Percentiles rank a stretch among this genome's conserved stretches.
phyloP scores from a whole-genome alignment of 2,329 filamentous ascomycete species.

The Fusarium azukiicola region DNA sequence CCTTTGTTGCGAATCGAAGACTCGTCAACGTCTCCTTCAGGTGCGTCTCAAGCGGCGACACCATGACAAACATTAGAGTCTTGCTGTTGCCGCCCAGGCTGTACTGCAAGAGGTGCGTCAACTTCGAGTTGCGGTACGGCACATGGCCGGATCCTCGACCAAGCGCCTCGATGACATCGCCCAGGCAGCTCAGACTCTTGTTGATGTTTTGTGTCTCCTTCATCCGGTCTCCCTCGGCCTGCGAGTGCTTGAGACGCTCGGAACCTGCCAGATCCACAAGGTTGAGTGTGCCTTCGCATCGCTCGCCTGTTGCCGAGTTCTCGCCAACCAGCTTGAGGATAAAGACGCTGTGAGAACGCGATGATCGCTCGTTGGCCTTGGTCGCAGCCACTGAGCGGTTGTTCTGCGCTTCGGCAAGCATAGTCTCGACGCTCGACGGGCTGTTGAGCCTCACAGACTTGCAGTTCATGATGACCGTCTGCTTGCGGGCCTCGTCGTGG shows the following conservation, averaged over 20 bases:
- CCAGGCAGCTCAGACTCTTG: constrained; percentile 93
- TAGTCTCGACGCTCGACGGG: constrained; percentile 88
- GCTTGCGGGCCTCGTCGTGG: constrained; percentile 90
- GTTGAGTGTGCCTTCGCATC: constrained; percentile 95
- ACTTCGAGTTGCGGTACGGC: constrained; percentile 97
- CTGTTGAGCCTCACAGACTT: constrained; percentile 89
- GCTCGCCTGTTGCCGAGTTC: constrained; percentile 89
- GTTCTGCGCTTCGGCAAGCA: constrained; percentile 89
- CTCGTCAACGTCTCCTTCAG: constrained; percentile 96
- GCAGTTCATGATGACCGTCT: constrained; percentile 90
- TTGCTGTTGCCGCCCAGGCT: constrained; percentile 97
- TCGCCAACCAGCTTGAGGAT: constrained; percentile 89
- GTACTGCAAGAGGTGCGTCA: constrained; percentile 97
- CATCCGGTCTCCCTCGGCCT: constrained; percentile 91
- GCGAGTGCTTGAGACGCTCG: constrained; percentile 92
- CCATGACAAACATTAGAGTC: constrained; percentile 99
- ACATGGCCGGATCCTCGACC: constrained; percentile 91
- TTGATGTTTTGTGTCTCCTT: constrained; percentile 99
- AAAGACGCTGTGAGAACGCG: constrained; percentile 97
- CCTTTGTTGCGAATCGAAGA: constrained; percentile 97
- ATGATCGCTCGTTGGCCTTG: constrained; percentile 98
- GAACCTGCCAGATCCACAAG: constrained; percentile 97
- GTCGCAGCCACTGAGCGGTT: constrained; percentile 97
- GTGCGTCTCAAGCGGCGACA: constrained; percentile 94
- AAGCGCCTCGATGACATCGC: constrained; percentile 97